phyloP scores from a whole-genome alignment of 164 flowering plant genomes.

The Vitis rupestris region DNA sequence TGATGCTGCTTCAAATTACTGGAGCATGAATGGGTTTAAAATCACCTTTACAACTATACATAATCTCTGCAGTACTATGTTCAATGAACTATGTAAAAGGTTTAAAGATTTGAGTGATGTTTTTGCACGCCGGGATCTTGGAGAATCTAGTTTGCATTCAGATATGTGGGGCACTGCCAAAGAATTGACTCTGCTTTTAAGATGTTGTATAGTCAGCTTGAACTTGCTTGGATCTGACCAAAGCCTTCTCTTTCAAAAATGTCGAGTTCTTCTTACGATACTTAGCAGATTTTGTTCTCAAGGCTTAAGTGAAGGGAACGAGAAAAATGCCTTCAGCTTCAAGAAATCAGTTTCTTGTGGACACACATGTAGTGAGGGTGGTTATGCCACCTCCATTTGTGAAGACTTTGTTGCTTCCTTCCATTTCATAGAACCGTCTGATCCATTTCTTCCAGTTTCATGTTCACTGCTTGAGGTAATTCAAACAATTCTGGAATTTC shows the following conservation, averaged over 20 bases:
- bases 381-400: slow-evolving; percentile 16
- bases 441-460: slow-evolving; percentile 22
- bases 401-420: slow-evolving; percentile 39
- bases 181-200: slow-evolving; percentile 41
- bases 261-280: slow-evolving; percentile 20
- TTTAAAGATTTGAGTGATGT: slow-evolving; percentile 22
- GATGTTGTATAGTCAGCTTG: slow-evolving; percentile 55
- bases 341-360: slow-evolving; percentile 29
- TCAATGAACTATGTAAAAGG: slow-evolving; percentile 30
- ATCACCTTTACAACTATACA: slow-evolving; percentile 22
- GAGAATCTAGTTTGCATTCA: background rate
- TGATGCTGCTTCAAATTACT: slow-evolving; percentile 4
- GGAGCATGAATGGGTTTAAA: slow-evolving; percentile 10
- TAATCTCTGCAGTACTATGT: slow-evolving; percentile 35
- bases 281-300: slow-evolving; percentile 19
- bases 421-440: slow-evolving; percentile 21
- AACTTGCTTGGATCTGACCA: slow-evolving; percentile 33
- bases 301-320: slow-evolving; percentile 11
- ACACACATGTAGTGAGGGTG: slow-evolving; percentile 12
- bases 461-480: slow-evolving; percentile 64
- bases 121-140: slow-evolving; percentile 9
- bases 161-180: slow-evolving; percentile 17
- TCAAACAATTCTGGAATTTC: background rate
- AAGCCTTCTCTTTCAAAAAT: slow-evolving; percentile 30
- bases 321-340: slow-evolving; percentile 17